Percentiles rank a stretch among this genome's conserved stretches.
Evolutionary conservation across 148 eudicot genomes (phyloP).

Genomic region (Spergularia bocconei): DNA sequence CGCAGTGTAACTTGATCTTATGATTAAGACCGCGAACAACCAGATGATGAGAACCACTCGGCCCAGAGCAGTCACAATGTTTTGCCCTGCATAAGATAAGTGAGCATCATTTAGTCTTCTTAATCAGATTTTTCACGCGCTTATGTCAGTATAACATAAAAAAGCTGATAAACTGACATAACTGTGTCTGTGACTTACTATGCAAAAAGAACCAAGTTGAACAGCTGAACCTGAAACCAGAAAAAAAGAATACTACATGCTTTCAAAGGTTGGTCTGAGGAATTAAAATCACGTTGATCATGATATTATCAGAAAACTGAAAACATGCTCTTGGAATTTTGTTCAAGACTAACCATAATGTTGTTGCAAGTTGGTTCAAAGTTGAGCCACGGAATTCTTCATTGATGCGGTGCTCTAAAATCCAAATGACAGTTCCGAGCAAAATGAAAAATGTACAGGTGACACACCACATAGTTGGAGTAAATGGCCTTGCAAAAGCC

Average conservation of each 20-base stretch:
- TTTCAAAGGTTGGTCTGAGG: too few species aligned
- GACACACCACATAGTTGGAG: constrained; percentile 55
- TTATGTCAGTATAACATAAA: not conserved
- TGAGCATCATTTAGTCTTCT: not conserved
- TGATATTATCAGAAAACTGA: too few species aligned
- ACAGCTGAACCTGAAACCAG: constrained; percentile 70
- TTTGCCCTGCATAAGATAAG: constrained; percentile 46
- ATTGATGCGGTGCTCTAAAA: constrained; percentile 60
- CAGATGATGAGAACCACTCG: constrained; percentile 67
- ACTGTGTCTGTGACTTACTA: constrained; percentile 42
- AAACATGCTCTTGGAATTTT: too few species aligned
- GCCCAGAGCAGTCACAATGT: constrained; percentile 54
- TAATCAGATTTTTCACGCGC: too few species aligned
- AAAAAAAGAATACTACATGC: constrained; percentile 11
- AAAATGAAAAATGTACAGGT: constrained; percentile 46
- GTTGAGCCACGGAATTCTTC: constrained; percentile 80
- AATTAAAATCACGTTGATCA: not conserved
- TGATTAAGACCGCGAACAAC: constrained; percentile 66
- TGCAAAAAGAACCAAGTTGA: constrained; percentile 69
- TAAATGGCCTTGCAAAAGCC: constrained; percentile 62
- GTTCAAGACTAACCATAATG: constrained; percentile 36
- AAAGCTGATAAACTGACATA: not conserved
- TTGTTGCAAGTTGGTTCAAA: constrained; percentile 48
- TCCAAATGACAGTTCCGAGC: constrained; percentile 65
- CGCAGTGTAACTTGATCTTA: constrained; percentile 74